Evolutionary conservation across 208 protist genomes (phyloP).

Genomic region (Acanthamoeba sp.): DNA sequence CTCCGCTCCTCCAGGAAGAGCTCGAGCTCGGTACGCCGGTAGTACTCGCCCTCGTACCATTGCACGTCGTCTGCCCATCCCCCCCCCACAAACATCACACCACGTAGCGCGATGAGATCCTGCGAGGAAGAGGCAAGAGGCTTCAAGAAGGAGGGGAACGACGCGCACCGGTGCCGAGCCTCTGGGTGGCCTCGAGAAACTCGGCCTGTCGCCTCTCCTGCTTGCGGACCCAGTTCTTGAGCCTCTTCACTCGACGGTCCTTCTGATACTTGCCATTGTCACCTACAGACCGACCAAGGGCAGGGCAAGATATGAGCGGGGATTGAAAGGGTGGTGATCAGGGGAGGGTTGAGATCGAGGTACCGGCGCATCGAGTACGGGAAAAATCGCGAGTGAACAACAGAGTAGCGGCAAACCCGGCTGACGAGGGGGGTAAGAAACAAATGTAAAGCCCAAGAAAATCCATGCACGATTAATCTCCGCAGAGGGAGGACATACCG

Average conservation of each 20-base stretch:
- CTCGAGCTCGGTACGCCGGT: conserved; percentile 13
- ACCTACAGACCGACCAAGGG: not conserved
- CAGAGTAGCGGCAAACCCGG: not conserved
- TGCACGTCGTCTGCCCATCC: not conserved
- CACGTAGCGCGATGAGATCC: too few relatives aligned
- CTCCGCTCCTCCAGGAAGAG: not conserved
- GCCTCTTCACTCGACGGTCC: conserved; percentile 9
- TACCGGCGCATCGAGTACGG: not conserved
- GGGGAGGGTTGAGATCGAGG: not conserved
- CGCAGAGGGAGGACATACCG: too few relatives aligned
- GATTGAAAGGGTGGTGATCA: not conserved
- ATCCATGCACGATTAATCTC: too few relatives aligned
- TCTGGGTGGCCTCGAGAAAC: not conserved
- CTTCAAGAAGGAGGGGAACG: not conserved
- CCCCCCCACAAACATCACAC: not conserved
- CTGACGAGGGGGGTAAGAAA: not conserved
- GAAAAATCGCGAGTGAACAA: not conserved
- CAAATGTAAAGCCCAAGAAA: not conserved
- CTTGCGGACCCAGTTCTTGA: conserved; percentile 26
- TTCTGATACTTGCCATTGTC: conserved; percentile 35
- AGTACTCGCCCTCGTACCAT: conserved; percentile 51
- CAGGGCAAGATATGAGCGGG: not conserved
- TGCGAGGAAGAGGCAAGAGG: not conserved
- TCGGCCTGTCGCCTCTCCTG: conserved; percentile 37
- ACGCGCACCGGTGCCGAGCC: conserved; percentile 24